Base-by-base conservation (phyloP, 768 basidiomycete genomes). In the Mycena vitilis region DNA sequence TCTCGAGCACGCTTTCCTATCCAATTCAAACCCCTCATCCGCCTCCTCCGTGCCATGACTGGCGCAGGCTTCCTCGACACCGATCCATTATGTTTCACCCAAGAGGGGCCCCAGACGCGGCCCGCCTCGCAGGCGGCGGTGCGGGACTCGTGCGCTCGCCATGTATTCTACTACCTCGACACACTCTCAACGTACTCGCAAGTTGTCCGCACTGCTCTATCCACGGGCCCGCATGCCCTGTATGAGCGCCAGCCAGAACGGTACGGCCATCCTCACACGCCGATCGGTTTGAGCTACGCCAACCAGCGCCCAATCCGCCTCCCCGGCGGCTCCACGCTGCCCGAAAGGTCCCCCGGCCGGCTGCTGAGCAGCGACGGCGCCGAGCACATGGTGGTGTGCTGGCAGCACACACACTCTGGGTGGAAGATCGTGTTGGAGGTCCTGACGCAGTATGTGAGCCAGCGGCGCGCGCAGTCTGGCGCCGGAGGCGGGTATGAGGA, bases 391-490 rank as follows among this genome's bases (percentile, higher is more conserved):
- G 90, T 92, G 7, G 85, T 96, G 0, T 84, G 86, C 22, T 98
- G 96, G 96, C 85, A 91, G 69, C 90, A 92, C 70, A 83, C 89
- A 52, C 90, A 95, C 74, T 94, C 92, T 9, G 95, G 93, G 3
- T 98, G 96, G 96, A 91, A 88, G 70, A 77, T 97, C 16, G 79
- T 97, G 8, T 77, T 95, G n/a, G 95, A 95, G 72, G 81, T 96
- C 11, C 81, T 97, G 60, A 87, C 88, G 5, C 91, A 92, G 74
- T 94, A 91, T 74, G 88, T 91, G 63, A 89, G 88, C 65, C 86
- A 87, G 37, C 80, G 84, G 65, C 84, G 87, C 12, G 77, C 83
- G 73, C 80, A 85, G 54, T 78, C 80, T 52, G 81, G 80, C 11
- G 75, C 78, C 66, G 81, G 80, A 25, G 77, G 83, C 22, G 77